phyloP scores from a whole-genome alignment of 2,329 filamentous ascomycete genomes.

The Claviceps sp. region DNA sequence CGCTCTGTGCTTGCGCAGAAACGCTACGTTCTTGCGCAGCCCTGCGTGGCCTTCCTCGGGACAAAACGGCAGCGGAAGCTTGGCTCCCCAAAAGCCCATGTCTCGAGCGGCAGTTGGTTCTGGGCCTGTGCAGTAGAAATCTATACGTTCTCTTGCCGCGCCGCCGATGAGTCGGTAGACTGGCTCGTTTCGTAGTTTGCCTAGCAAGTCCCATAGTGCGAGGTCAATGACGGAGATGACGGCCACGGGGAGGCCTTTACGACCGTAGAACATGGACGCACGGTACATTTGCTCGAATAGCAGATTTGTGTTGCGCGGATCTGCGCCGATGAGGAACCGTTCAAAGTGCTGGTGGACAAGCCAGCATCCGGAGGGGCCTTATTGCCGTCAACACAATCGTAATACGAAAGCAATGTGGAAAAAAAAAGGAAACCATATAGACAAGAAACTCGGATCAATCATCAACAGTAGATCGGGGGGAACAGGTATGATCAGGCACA shows the following conservation, averaged over 20 bases:
- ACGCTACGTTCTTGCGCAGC: slow-evolving; percentile 79
- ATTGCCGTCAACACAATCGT: background rate
- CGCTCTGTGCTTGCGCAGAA: slow-evolving; percentile 71
- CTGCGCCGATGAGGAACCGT: slow-evolving; percentile 76
- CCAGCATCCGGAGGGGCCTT: slow-evolving; percentile 82
- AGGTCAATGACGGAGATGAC: slow-evolving; percentile 92
- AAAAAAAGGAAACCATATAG: background rate
- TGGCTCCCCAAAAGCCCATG: slow-evolving; percentile 84
- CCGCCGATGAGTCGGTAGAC: slow-evolving; percentile 92
- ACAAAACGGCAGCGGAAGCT: slow-evolving; percentile 81
- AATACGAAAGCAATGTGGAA: background rate
- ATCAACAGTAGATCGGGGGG: no score
- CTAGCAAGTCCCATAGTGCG: slow-evolving; percentile 82
- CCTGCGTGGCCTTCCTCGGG: slow-evolving; percentile 76
- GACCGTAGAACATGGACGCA: slow-evolving; percentile 89
- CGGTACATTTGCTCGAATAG: slow-evolving; percentile 96
- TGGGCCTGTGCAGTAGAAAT: slow-evolving; percentile 93
- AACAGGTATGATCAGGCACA: no score
- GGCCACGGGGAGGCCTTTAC: slow-evolving; percentile 79
- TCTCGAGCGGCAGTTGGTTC: slow-evolving; percentile 65
- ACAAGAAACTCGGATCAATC: no score
- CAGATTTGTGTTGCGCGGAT: slow-evolving; percentile 81
- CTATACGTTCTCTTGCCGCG: slow-evolving; percentile 66
- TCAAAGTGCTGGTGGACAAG: slow-evolving; percentile 87
- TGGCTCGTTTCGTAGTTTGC: slow-evolving; percentile 82